Base-by-base conservation (phyloP, 257 asterid genomes). In the Verbascum thapsus region DNA sequence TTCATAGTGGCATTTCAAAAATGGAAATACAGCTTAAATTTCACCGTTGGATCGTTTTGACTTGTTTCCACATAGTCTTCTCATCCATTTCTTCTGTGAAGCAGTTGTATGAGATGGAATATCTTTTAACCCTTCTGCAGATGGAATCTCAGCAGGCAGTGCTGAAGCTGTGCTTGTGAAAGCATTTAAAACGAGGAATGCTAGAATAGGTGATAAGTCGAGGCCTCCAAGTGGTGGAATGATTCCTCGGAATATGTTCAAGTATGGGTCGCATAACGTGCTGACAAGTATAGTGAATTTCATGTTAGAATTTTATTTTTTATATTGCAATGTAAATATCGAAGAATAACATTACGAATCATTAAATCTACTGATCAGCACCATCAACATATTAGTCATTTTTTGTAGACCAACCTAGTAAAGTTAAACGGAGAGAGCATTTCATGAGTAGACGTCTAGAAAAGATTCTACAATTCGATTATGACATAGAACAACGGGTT, bases 201-300 rank as follows among this genome's bases (percentile, higher is more conserved):
- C 98, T 54, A 91, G 50, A 55, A 91, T 81, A 0, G 96, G 98
- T 1, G 98, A 88, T 38, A 91, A 78, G 66, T 92, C 99, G 45
- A 92, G 82, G 3, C 99, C 98, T 70, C 99, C 99, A 15, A 89
- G 90, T 34, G 99, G n/a, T n/a, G n/a, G n/a, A n/a, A n/a, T n/a
- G n/a, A n/a, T n/a, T n/a, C n/a, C n/a, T n/a, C n/a, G n/a, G n/a
- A 92, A 89, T 77, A 92, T 79, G 81, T 92, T 89, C 94, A 89
- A 72, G 81, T 92, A 92, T 7, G 99, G 99, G 60, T 92, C 97
- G 19, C 99, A 92, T 64, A 92, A 19, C 12, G 99, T 89, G 84
- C 96, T 92, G 96, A 68, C 66, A 83, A 76, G 23, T 47, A 23
- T 47, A 78, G 64, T 4, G 35, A 66, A 41, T 7, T 7, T 57